Percentiles rank a stretch among this genome's conserved stretches.
phyloP scores from a whole-genome alignment of 2,329 filamentous ascomycete genomes.

The Dactylella cylindrospora region DNA sequence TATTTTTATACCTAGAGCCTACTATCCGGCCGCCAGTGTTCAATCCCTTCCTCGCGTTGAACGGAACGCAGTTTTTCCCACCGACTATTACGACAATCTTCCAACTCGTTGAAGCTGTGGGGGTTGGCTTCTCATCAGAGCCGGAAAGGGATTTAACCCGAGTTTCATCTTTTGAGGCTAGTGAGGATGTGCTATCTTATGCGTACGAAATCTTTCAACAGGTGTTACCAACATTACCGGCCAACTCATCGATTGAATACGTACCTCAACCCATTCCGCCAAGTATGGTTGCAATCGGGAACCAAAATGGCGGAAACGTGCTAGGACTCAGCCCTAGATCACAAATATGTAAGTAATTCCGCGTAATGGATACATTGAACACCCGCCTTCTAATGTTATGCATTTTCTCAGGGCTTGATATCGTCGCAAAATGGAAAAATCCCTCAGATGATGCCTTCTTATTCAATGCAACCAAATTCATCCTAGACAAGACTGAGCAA shows the following conservation, averaged over 20 bases:
- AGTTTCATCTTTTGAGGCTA: slow-evolving; percentile 9
- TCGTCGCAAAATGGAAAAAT: slow-evolving; percentile 18
- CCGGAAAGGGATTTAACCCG: slow-evolving; percentile 15
- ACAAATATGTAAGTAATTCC: slow-evolving; percentile 8
- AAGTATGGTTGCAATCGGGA: neutral
- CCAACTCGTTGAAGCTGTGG: slow-evolving; percentile 7
- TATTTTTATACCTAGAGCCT: slow-evolving; percentile 20
- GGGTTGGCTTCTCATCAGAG: slow-evolving; percentile 8
- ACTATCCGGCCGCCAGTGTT: slow-evolving; percentile 8
- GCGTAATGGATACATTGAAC: slow-evolving; percentile 1
- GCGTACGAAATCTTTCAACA: neutral
- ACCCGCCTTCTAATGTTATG: neutral
- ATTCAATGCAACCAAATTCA: slow-evolving; percentile 17
- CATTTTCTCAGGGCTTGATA: slow-evolving; percentile 15
- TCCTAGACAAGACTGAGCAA: slow-evolving; percentile 13
- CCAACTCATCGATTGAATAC: slow-evolving; percentile 5
- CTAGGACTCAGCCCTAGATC: slow-evolving; percentile 11
- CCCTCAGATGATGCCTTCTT: slow-evolving; percentile 10
- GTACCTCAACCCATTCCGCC: slow-evolving; percentile 8
- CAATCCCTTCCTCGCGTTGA: slow-evolving; percentile 3
- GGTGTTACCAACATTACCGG: slow-evolving; percentile 3
- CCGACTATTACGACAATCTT: slow-evolving; percentile 10
- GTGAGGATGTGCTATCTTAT: slow-evolving; percentile 9
- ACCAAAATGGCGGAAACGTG: slow-evolving; percentile 15
- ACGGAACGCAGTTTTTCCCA: slow-evolving; percentile 9